Base-by-base conservation (phyloP, 1,284 basidiomycete genomes). In the Trichosporon inkin region DNA sequence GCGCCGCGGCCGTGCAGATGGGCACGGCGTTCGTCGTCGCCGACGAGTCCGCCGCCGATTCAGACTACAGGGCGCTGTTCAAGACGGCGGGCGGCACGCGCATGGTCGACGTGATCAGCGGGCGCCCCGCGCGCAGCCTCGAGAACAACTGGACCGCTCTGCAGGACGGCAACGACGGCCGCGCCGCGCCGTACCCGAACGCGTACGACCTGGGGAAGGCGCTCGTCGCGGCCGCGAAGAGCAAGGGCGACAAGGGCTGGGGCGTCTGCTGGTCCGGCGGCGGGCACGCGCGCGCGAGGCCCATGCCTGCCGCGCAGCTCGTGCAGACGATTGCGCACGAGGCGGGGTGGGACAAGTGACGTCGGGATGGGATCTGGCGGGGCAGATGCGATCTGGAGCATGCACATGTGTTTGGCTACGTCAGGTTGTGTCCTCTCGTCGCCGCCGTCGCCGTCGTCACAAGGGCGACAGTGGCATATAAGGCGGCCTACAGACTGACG, bases 261-360 rank as follows among this genome's bases (percentile, higher is more conserved):
- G 74, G 71, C 20, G 69, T 69, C 3, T 66, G 68, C 37, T 76
- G 74, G 74, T 68, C 74, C 1, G 74, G 74, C 6, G 65, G 68
- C 51, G 72, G 68, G 0, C 68, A 68, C 4, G 58, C 66, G 1
- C 53, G 66, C 22, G 60, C 62, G 6, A 62, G 73, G 47, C 28
- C 53, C 20, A 65, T 71, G 68, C 61, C 59, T 2, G 71, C 71
- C 0, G 65, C 53, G 0, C 64, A 72, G 53, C 56, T 71, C 14
- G 60, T 69, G 8, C 35, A 58, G 40, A 56, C 53, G 28, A 51
- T 74, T n/a, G 63, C 66, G 19, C 24, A 63, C 44, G 65, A 66
- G 60, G 47, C 70, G 52, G 58, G 49, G 22, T 35, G 36, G 53
- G 58, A 16, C 14, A 28, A 49, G 17, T 32, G 28, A 32, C 28